phyloP scores from a whole-genome alignment of 768 basidiomycete species.

The Phlebiopsis gigantea region DNA sequence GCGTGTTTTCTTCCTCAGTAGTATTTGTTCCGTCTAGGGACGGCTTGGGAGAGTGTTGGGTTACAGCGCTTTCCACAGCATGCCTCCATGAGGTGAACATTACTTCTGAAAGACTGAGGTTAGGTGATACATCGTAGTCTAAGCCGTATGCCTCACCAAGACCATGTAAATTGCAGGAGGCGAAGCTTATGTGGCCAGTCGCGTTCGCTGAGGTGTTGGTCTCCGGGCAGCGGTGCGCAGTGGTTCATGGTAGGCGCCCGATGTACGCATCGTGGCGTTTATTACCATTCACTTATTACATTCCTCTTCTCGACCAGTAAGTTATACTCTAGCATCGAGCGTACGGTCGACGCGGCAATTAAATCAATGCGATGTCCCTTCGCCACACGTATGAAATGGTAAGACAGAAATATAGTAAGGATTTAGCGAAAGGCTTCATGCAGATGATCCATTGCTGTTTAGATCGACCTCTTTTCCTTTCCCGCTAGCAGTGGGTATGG shows the following conservation, averaged over 20 bases:
- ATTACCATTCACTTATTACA: too few relatives aligned
- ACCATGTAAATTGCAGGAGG: background rate
- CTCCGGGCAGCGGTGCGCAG: background rate
- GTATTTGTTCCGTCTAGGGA: constrained; percentile 26
- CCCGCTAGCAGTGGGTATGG: constrained; percentile 30
- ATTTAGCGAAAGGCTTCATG: too few relatives aligned
- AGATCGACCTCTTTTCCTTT: constrained; percentile 56
- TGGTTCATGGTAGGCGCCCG: background rate
- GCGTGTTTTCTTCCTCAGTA: constrained; percentile 19
- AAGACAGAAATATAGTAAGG: too few relatives aligned
- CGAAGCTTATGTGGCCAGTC: background rate
- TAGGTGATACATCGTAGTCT: background rate
- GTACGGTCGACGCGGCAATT: too few relatives aligned
- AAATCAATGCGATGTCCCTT: too few relatives aligned
- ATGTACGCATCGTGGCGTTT: background rate
- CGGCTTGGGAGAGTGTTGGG: constrained; percentile 29
- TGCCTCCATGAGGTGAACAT: constrained; percentile 78
- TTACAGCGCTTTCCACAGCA: constrained; percentile 67
- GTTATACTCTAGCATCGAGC: too few relatives aligned
- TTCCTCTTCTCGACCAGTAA: too few relatives aligned
- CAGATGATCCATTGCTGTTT: background rate
- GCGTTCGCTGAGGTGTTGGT: background rate
- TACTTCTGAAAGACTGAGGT: background rate
- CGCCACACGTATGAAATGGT: too few relatives aligned
- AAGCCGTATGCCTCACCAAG: background rate